Base-by-base conservation (phyloP, 2,329 filamentous ascomycete genomes). In the Leptographium procerum region DNA sequence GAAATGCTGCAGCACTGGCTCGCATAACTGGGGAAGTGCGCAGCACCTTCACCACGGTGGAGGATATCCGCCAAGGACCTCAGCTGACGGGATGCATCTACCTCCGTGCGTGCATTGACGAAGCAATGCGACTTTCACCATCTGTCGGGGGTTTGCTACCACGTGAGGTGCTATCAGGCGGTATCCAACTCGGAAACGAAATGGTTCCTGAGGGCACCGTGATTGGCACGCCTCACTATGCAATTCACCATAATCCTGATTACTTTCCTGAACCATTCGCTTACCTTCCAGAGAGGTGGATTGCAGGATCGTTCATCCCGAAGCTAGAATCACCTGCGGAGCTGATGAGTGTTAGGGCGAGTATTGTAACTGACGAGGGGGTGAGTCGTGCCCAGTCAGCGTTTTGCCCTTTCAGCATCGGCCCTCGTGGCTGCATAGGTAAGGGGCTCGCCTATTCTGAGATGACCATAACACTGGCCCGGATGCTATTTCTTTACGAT, bases 391-490 rank as follows among this genome's bases (percentile, higher is more conserved):
- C 87, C 2, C 80, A 86, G 55, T 78, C 76, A 36, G 88, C 88
- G 0, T 92, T 88, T 71, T 89, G 85, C 62, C 86, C 89, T 1
- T 90, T 90, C 65, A 84, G 80, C 52, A 74, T 88, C 61, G 87
- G 87, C 0, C 83, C 85, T 0, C 73, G 86, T 13, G 85, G 85
- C 2, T 90, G 87, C 66, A 87, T 89, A 57, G 87, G 86, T 0
- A 89, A 88, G 75, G 78, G 79, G 0, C 70, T 88, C 51, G 85
- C 85, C 2, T 86, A 88, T 64, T 76, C 81, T 51, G 85, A 88
- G 73, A 80, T 88, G 78, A 80, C 74, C 56, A 78, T 81, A 6
- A 80, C 83, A 2, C 68, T 88, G 57, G 85, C 84, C 36, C 71
- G 84, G 16, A 74, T 83, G 24, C 65, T 88, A 60, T 87, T 75